Conservation (phyloP, 495 filamentous ascomycete genomes). For the Aspergillus coremiiformis region DNA sequence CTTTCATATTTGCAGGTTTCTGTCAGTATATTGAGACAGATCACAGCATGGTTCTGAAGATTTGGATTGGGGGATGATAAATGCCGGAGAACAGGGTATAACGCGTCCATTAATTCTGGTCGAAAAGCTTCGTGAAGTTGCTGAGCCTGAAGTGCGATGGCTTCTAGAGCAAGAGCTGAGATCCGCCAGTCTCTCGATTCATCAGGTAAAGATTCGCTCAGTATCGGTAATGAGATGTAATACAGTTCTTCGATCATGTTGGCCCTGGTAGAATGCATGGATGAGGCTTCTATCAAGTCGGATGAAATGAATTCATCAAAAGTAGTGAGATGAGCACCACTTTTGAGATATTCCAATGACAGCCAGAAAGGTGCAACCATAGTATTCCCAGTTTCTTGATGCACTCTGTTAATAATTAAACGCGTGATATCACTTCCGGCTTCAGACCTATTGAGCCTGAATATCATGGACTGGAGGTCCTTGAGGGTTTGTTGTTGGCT, state of each 20-base stretch:
- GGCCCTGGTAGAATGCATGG: slow-evolving; percentile 37
- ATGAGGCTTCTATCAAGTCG: slow-evolving; percentile 30
- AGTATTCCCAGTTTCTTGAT: slow-evolving; percentile 45
- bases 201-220: slow-evolving; percentile 46
- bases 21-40: slow-evolving; percentile 73
- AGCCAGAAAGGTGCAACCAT: slow-evolving; percentile 77
- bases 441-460: slow-evolving; percentile 32
- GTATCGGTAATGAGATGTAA: slow-evolving; percentile 58
- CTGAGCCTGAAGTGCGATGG: slow-evolving; percentile 61
- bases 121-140: slow-evolving; percentile 64
- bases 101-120: slow-evolving; percentile 77
- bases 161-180: slow-evolving; percentile 65
- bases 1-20: slow-evolving; percentile 64
- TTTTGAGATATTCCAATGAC: slow-evolving; percentile 59
- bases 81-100: slow-evolving; percentile 82
- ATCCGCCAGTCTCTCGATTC: slow-evolving; percentile 59
- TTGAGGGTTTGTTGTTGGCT: slow-evolving; percentile 55
- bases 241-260: slow-evolving; percentile 72
- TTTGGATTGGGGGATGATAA: slow-evolving; percentile 64
- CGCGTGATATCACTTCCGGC: slow-evolving; percentile 42
- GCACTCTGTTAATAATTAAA: slow-evolving; percentile 52
- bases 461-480: slow-evolving; percentile 42
- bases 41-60: slow-evolving; percentile 76
- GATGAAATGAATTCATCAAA: slow-evolving; percentile 59
- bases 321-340: slow-evolving; percentile 37